These are phyloP conservation scores for Chloromonas sp. DNA, from an alignment of 163 green algal genomes.

Conservation along the genomic window DNA sequence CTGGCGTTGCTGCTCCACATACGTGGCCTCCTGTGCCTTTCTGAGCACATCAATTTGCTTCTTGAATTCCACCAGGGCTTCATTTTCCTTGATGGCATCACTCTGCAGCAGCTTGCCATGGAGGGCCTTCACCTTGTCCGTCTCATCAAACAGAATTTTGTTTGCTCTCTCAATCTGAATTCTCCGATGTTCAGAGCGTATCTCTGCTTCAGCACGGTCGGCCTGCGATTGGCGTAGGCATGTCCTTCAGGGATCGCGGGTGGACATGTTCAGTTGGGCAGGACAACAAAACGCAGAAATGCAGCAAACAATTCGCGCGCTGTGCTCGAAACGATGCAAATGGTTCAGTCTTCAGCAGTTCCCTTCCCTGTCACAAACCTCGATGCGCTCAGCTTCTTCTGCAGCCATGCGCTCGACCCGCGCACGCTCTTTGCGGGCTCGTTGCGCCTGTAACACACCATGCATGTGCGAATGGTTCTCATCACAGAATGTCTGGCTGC, in stretches of 20 bases:
- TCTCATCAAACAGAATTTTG: constrained; percentile 69
- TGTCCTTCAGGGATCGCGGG: neutral
- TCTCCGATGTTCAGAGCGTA: constrained; percentile 45
- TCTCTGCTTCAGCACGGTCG: constrained; percentile 47
- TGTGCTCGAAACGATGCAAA: neutral
- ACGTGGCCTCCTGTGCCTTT: constrained; percentile 45
- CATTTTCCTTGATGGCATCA: constrained; percentile 60
- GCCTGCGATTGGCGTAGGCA: constrained; percentile 26
- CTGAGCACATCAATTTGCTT: constrained; percentile 47
- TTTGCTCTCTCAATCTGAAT: constrained; percentile 66
- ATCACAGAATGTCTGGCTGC: neutral
- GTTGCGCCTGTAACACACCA: constrained; percentile 33
- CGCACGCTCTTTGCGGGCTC: constrained; percentile 49
- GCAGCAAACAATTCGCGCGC: neutral
- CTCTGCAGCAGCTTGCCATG: constrained; percentile 43
- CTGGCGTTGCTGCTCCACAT: constrained; percentile 45
- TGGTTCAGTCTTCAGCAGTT: too few relatives aligned
- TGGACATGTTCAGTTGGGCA: neutral
- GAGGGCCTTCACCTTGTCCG: constrained; percentile 50
- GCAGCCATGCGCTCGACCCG: constrained; percentile 43
- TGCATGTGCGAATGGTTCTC: neutral
- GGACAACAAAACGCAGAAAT: neutral
- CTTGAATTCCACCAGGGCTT: constrained; percentile 55
- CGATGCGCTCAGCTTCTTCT: constrained; percentile 50
- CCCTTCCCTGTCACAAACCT: constrained; percentile 21